Evolutionary conservation across 306 rosid genomes (phyloP).

Genomic region (Cicer pinnatifidum): DNA sequence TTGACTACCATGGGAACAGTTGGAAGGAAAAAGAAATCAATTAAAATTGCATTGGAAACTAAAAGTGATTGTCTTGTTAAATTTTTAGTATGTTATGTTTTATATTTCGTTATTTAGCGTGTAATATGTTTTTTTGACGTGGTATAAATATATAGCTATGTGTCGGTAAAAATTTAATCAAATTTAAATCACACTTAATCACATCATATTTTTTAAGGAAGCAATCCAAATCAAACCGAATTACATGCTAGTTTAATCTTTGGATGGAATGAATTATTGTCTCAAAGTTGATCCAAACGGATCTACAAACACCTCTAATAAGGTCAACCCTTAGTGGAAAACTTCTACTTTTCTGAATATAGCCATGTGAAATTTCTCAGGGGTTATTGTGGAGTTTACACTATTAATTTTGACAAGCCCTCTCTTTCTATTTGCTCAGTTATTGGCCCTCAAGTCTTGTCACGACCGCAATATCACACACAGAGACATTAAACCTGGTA

Average conservation of each 20-base stretch:
- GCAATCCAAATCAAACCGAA: background rate
- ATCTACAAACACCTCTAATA: background rate
- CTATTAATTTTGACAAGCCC: constrained; percentile 24
- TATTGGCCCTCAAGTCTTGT: constrained; percentile 86
- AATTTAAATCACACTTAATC: background rate
- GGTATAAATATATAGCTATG: background rate
- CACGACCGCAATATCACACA: constrained; percentile 94
- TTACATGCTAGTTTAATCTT: background rate
- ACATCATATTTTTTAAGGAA: background rate
- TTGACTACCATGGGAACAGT: too few species aligned
- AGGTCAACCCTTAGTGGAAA: background rate
- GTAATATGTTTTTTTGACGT: background rate
- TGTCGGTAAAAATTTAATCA: background rate
- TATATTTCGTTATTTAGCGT: background rate
- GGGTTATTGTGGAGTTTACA: background rate
- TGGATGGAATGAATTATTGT: background rate
- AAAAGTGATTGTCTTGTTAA: background rate
- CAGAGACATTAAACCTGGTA: constrained; percentile 98
- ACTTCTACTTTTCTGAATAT: background rate
- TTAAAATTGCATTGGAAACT: too few species aligned
- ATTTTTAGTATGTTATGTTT: background rate
- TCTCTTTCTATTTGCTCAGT: constrained; percentile 55
- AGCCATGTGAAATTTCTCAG: too few species aligned
- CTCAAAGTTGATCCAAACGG: background rate
- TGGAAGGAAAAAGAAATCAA: too few species aligned